Conservation (phyloP, 2,329 filamentous ascomycete species). For the Fusarium pininemorale region DNA sequence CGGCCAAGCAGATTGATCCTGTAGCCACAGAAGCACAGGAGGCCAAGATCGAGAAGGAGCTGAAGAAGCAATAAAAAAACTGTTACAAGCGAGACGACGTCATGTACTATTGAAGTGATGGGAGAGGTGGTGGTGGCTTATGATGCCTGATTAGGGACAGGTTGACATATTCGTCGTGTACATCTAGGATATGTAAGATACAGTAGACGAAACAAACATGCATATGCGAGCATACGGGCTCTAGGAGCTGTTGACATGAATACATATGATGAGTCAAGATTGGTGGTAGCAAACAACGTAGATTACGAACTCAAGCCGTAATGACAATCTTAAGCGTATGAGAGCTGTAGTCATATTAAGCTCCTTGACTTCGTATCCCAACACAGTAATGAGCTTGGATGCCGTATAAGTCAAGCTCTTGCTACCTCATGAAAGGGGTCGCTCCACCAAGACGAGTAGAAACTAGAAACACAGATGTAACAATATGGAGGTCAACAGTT, state of each 20-base stretch:
- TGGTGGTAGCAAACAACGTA: not conserved
- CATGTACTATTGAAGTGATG: slow-evolving; percentile 24
- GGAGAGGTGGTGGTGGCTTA: not conserved
- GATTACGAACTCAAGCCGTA: not conserved
- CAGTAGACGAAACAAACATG: slow-evolving; percentile 22
- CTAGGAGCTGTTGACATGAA: not conserved
- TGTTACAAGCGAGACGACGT: not conserved
- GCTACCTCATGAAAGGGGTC: not conserved
- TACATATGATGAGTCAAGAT: not conserved
- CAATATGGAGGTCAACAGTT: not conserved
- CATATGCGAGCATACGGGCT: slow-evolving; percentile 6
- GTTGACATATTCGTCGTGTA: slow-evolving; percentile 35
- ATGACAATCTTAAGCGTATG: not conserved
- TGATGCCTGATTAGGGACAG: slow-evolving; percentile 1
- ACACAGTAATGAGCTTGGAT: not conserved
- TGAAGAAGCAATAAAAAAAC: slow-evolving; percentile 27
- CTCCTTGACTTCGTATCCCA: not conserved
- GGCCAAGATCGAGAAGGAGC: slow-evolving; percentile 36
- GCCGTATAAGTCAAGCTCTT: slow-evolving; percentile 7
- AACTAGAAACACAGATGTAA: not conserved
- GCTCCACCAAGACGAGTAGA: slow-evolving; percentile 1
- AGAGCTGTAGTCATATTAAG: not conserved
- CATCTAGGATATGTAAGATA: slow-evolving; percentile 43
- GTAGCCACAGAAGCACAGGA: slow-evolving; percentile 20
- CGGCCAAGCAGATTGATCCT: slow-evolving; percentile 24